Conservation (phyloP, 2,329 filamentous ascomycete species). For the Monilinia vaccinii-corymbosi region DNA sequence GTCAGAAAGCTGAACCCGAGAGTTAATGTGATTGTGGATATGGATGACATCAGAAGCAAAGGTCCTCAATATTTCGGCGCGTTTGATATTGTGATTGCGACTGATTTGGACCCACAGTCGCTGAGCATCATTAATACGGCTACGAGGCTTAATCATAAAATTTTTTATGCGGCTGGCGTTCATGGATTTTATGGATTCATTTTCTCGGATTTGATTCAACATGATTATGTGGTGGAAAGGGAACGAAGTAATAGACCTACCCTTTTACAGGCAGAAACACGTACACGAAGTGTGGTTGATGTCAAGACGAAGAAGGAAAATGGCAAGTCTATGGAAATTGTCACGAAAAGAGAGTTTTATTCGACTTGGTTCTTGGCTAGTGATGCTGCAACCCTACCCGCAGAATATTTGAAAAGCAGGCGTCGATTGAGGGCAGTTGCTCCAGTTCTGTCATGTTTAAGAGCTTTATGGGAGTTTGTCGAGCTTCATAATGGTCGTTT, state of each 20-base stretch:
- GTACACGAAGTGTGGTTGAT: conserved; percentile 66
- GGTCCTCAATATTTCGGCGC: conserved; percentile 63
- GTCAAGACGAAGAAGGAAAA: conserved; percentile 63
- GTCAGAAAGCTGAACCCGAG: conserved; percentile 84
- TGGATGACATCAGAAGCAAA: conserved; percentile 57
- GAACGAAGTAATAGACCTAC: conserved; percentile 68
- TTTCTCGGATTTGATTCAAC: conserved; percentile 84
- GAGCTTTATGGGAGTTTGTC: conserved; percentile 85
- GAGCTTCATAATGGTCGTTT: conserved; percentile 44
- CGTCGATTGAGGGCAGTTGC: conserved; percentile 69
- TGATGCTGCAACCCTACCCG: conserved; percentile 61
- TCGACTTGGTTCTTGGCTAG: conserved; percentile 79
- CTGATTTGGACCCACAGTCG: conserved; percentile 68
- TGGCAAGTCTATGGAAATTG: conserved; percentile 67
- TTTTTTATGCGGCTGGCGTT: conserved; percentile 81
- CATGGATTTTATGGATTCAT: conserved; percentile 93
- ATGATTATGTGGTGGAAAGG: conserved; percentile 83
- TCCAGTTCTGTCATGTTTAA: conserved; percentile 74
- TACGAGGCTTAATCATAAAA: conserved; percentile 65
- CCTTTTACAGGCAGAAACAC: conserved; percentile 54
- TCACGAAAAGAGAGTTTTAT: conserved; percentile 87
- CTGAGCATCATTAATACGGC: conserved; percentile 77
- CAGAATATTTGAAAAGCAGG: conserved; percentile 59
- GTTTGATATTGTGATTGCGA: conserved; percentile 84
- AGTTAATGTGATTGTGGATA: conserved; percentile 66